A percentile compares a stretch with the other conserved stretches of the same genome.
Conservation (phyloP, 495 filamentous ascomycete species). For the Penicillium bovifimosum region DNA sequence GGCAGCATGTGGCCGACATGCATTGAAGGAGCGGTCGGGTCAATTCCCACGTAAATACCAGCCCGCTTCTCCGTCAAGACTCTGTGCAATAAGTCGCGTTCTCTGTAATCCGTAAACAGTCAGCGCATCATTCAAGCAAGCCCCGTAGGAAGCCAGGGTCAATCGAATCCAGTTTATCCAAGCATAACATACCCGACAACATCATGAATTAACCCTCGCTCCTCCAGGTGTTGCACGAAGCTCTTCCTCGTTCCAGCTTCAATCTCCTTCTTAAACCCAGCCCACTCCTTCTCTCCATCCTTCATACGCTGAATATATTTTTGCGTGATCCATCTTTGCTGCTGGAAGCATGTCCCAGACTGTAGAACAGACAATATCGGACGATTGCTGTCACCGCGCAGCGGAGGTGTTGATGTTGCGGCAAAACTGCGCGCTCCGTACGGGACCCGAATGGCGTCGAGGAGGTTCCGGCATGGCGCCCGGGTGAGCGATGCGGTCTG, state of each 20-base stretch:
- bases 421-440: constrained; percentile 26
- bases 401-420: constrained; percentile 17
- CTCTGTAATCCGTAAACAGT: constrained; percentile 32
- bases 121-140: neutral
- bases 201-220: constrained; percentile 74
- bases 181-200: constrained; percentile 64
- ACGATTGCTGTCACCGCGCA: constrained; percentile 13
- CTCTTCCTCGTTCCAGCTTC: constrained; percentile 54
- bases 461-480: constrained; percentile 19
- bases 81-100: constrained; percentile 59
- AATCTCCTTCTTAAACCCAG: constrained; percentile 50
- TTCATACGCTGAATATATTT: constrained; percentile 46
- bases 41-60: constrained; percentile 83
- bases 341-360: constrained; percentile 7
- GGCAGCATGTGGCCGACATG: constrained; percentile 92
- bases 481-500: constrained; percentile 20
- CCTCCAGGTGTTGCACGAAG: constrained; percentile 66
- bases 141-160: neutral
- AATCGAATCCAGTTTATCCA: neutral
- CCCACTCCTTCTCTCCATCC: constrained; percentile 55
- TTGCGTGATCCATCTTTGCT: constrained; percentile 45
- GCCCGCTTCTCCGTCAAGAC: constrained; percentile 65
- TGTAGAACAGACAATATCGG: constrained; percentile 6
- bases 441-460: constrained; percentile 9
- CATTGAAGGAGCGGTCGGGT: constrained; percentile 85